Base-by-base conservation (phyloP, 2,329 filamentous ascomycete genomes). In the Colletotrichum cereale region DNA sequence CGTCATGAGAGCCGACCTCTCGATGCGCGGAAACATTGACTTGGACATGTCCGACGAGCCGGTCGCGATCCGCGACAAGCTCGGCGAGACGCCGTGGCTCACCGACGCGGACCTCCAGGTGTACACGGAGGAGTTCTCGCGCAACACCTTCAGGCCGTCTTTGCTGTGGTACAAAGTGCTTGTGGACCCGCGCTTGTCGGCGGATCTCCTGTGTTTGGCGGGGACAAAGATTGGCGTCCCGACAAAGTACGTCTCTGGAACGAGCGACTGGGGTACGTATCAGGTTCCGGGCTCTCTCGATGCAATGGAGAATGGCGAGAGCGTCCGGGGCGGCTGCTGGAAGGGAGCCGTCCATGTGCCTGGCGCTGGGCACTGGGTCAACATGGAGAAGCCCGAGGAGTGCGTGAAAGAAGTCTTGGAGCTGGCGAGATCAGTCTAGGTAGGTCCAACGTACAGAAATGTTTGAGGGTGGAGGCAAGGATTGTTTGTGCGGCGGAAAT, bases 321-420 rank as follows among this genome's bases (percentile, higher is more conserved):
- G 77, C 26, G 78, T 82, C 16, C 71, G 84, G 36, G 87, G 90
- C 79, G 82, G 82, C 7, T 84, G 86, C 69, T 91, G 89, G 76
- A 82, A 83, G 61, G 87, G 88, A 0, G 79, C 82, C 42, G 85
- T 77, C 61, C 80, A 90, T 24, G 81, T 93, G 16, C 85, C 90
- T 21, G 85, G 85, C 0, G 90, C 90, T 5, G 91, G 91, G 0
- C 91, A 93, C 81, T 93, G 91, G 91, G 86, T 91, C 44, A 90
- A 91, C 76, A 89, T 92, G 79, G 90, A 93, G 78, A 84, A 89
- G 77, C 86, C 89, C 1, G 85, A 87, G 7, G 24, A 55, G 38
- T 38, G 57, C 6, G 56, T 34, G 4, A 26, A 31, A 2, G 57
- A 50, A 31, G 71, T 73, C 10, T 14, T 71, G 4, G 26, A 42